Base-by-base conservation (phyloP, 192 early-diverging fungal species). In the Coemansia asiatica region DNA sequence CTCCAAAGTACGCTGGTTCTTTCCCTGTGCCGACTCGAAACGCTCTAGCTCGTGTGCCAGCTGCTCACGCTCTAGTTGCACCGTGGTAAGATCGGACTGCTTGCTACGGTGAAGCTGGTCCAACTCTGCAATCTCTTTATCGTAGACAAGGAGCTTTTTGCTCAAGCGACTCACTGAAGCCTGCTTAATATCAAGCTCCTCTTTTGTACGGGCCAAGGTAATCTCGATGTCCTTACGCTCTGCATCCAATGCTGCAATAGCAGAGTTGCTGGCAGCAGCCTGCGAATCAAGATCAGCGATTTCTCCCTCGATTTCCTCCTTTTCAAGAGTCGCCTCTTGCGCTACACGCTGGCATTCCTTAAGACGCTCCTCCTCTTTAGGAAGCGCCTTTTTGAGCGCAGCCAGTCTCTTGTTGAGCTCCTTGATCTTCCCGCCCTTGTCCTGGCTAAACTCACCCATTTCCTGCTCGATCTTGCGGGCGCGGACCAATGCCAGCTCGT, bases 341-440 rank as follows among this genome's bases (percentile, higher is more conserved):
- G 75, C 64, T 15, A 63, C 40, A 18, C 74, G 68, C 60, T 78
- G 81, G 68, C 63, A 74, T 29, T 68, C 76, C 56, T 77, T 83
- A 46, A 74, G 69, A 48, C 49, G 59, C 55, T 60, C 68, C 55
- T 80, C 77, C 27, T 75, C 77, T 51, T 88, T 84, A 18, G 82
- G 70, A 9, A 96, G 74, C 22, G 87, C 85, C 1, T 81, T 71
- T 72, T 94, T 94, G 26, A 87, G 79, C 22, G 73, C 56, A 4
- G 75, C 68, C 44, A 95, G 83, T 26, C 90, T 86, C 78, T 86
- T 83, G 84, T 87, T 85, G 25, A 98, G 84, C 49, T 92, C 88
- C 64, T 93, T 86, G 28, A 98, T 69, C 76, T 97, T 98, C 15
- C 86, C 86, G 35, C 94, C 93, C 67, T 93, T 93, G 74, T 98